phyloP scores from a whole-genome alignment of 306 rosid genomes.

The Arachis stenosperma region DNA sequence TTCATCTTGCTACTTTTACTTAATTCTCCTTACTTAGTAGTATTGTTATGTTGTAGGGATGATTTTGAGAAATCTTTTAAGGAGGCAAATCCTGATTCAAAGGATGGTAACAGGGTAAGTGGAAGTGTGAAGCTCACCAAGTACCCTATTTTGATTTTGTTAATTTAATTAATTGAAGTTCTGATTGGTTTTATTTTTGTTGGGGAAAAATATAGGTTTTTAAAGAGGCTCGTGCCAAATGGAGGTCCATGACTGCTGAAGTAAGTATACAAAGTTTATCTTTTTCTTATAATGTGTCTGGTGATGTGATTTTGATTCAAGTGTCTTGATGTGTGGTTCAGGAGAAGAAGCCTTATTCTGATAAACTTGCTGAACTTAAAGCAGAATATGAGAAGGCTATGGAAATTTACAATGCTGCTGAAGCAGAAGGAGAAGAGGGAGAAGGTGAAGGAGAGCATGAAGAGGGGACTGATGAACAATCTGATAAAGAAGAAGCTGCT shows the following conservation, averaged over 20 bases:
- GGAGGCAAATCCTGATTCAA: slow-evolving; percentile 76
- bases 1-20: neutral
- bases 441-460: slow-evolving; percentile 8
- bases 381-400: slow-evolving; percentile 62
- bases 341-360: slow-evolving; percentile 47
- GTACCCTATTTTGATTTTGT: neutral
- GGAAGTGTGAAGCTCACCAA: too few species aligned
- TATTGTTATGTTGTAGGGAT: slow-evolving; percentile 49
- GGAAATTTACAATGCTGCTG: slow-evolving; percentile 46
- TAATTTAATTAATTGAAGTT: too few species aligned
- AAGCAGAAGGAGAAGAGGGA: slow-evolving; percentile 39
- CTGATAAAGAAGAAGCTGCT: slow-evolving; percentile 51
- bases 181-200: neutral
- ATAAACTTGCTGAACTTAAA: slow-evolving; percentile 77
- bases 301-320: neutral
- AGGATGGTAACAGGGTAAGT: slow-evolving; percentile 67
- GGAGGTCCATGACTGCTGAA: slow-evolving; percentile 78
- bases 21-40: neutral
- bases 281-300: neutral
- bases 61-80: slow-evolving; percentile 72
- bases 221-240: slow-evolving; percentile 81
- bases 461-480: slow-evolving; percentile 48
- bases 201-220: slow-evolving; percentile 52
- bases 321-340: too few species aligned
- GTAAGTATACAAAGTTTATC: slow-evolving; percentile 39